Evolutionary conservation across 129 eudicot species (phyloP).

Genomic region (Lactuca saligna): DNA sequence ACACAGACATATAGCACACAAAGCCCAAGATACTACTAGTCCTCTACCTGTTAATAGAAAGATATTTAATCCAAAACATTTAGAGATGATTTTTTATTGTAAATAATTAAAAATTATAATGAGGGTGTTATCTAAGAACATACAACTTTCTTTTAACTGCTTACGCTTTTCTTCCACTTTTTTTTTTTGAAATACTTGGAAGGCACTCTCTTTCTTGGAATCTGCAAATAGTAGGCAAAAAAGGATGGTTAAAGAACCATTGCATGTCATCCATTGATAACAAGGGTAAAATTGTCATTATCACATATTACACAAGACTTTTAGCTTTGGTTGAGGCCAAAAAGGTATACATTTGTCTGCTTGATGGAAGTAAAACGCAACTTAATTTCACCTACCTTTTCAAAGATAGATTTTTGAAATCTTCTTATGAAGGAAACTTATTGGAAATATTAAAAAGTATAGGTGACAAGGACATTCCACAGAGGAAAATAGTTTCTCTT

Average conservation of each 20-base stretch:
- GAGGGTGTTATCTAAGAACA: constrained; percentile 11
- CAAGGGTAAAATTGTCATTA: constrained; percentile 8
- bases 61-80: not conserved
- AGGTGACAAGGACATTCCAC: constrained; percentile 64
- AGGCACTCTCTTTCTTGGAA: constrained; percentile 61
- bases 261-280: constrained; percentile 5
- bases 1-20: constrained; percentile 93
- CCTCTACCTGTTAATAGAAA: constrained; percentile 66
- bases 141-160: constrained; percentile 87
- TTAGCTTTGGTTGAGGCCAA: not conserved
- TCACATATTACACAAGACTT: not conserved
- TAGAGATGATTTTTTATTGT: not conserved
- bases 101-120: constrained; percentile 1
- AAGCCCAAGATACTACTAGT: constrained; percentile 96
- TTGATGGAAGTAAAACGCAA: not conserved
- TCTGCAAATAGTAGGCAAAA: constrained; percentile 48
- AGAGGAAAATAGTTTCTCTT: constrained; percentile 49
- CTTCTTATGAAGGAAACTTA: not conserved
- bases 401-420: constrained; percentile 3
- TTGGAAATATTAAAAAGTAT: constrained; percentile 21
- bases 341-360: not conserved
- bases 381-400: not conserved
- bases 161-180: constrained; percentile 69
- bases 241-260: constrained; percentile 13
- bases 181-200: constrained; percentile 70